Base-by-base conservation (phyloP, 1,284 basidiomycete species). In the Naganishia liquefaciens region DNA sequence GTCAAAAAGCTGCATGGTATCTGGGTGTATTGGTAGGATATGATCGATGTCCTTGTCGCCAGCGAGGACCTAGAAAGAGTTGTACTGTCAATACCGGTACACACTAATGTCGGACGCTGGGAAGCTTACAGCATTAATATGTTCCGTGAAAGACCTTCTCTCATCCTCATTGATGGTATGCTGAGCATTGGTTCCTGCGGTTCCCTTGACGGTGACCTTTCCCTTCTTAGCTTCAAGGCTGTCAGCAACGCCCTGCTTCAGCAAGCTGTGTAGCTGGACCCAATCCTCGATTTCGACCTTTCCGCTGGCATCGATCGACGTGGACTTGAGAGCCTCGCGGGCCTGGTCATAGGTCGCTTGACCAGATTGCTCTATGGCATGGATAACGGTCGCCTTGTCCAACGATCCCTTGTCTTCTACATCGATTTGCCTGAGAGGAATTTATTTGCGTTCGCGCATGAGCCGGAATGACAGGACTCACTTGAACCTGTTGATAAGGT, bases 91-190 rank as follows among this genome's bases (percentile, higher is more conserved):
- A 43, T 60, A 17, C n/a, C 21, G 11, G 21, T 25, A 7, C 21
- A 13, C 5, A 21, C 13, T 23, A 21, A 23, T 5, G 19, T 21
- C 19, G 21, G n/a, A 25, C 21, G 10, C 76, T 27, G 17, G n/a
- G 19, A 2, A 0, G 71, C 84, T 70, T 74, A 93, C 93, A 65
- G 84, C 82, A 78, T 99, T 99, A 81, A 99, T 98, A 80, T 99
- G 95, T 75, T 93, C 90, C 28, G 95, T 99, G 80, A 99, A 99
- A 75, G 96, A 94, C 49, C 86, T 83, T 65, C 92, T 85, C 78
- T 99, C 95, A 78, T 99, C 95, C 78, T 98, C 93, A 80, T 98
- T 97, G 80, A 99, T 91, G 47, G 95, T 96, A 81, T 99, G 95
- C 79, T 91, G 93, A 65, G 93, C 90, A 78, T 94, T 98, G 57